Percentiles rank a stretch among this genome's conserved stretches.
Conservation (phyloP, 768 basidiomycete genomes). For the Lentinula detonsa region DNA sequence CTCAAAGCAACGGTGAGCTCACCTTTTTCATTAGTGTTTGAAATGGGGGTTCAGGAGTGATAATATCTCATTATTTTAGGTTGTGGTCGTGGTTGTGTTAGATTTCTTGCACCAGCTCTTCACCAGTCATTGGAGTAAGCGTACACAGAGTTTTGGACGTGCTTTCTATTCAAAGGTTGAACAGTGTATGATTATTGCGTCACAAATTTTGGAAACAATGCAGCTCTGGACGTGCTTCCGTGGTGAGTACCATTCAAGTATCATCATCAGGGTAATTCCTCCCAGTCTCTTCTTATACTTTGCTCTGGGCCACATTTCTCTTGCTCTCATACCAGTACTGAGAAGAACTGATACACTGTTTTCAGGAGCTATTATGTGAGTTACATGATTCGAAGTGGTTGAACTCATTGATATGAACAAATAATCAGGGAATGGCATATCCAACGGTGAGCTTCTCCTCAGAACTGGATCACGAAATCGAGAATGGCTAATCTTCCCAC, state of each 20-base stretch:
- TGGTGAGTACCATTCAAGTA: neutral
- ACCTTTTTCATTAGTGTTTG: neutral
- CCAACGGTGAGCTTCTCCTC: neutral
- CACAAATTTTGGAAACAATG: neutral
- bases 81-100: neutral
- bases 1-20: neutral
- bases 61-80: neutral
- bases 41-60: neutral
- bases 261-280: too few species aligned
- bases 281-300: too few species aligned
- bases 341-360: neutral
- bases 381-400: neutral
- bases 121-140: constrained; percentile 2
- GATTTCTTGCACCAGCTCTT: neutral
- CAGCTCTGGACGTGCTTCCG: neutral
- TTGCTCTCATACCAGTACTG: too few species aligned
- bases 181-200: constrained; percentile 4
- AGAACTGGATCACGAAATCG: neutral
- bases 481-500: neutral
- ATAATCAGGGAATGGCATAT: constrained; percentile 3
- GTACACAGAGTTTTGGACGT: neutral
- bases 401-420: neutral
- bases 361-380: constrained; percentile 4
- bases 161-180: neutral
- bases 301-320: too few species aligned